phyloP scores from a whole-genome alignment of 2,329 filamentous ascomycete genomes.

The Raffaelea arxii region DNA sequence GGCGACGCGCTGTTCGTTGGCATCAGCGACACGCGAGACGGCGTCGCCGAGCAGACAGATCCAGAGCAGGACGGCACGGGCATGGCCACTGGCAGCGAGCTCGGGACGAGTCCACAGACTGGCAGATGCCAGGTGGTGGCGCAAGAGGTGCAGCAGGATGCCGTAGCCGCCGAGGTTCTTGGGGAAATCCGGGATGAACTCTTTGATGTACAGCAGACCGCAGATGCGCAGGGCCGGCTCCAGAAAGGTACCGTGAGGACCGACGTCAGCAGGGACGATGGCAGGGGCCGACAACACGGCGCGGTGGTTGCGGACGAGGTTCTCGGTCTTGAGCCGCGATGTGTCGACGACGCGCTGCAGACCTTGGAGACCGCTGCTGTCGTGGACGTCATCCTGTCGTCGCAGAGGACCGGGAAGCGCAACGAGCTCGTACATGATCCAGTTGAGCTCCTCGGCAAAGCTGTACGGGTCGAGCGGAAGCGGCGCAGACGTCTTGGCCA shows the following conservation, averaged over 20 bases:
- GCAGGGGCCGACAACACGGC: slow-evolving; percentile 10
- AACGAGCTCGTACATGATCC: slow-evolving; percentile 19
- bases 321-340: slow-evolving; percentile 11
- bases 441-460: slow-evolving; percentile 23
- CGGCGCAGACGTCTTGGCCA: slow-evolving; percentile 5
- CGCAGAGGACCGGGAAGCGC: slow-evolving; percentile 18
- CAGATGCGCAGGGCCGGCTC: slow-evolving; percentile 20
- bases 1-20: slow-evolving; percentile 14
- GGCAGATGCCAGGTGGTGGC: slow-evolving; percentile 11
- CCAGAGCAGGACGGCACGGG: slow-evolving; percentile 18
- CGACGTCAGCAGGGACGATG: slow-evolving; percentile 7
- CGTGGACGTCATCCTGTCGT: slow-evolving; percentile 7
- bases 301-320: slow-evolving; percentile 17
- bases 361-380: neutral
- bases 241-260: slow-evolving; percentile 10
- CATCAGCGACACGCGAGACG: slow-evolving; percentile 16
- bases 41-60: slow-evolving; percentile 19
- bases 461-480: slow-evolving; percentile 18
- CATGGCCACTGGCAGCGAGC: slow-evolving; percentile 1
- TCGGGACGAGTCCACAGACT: neutral
- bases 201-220: slow-evolving; percentile 21
- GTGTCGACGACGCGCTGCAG: slow-evolving; percentile 12
- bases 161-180: slow-evolving; percentile 21
- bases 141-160: slow-evolving; percentile 19
- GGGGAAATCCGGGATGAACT: slow-evolving; percentile 22